Evolutionary conservation across 2,329 filamentous ascomycete species (phyloP), one percentile per base, ranked within the genome.

Genomic region (Monilinia fructicola): DNA sequence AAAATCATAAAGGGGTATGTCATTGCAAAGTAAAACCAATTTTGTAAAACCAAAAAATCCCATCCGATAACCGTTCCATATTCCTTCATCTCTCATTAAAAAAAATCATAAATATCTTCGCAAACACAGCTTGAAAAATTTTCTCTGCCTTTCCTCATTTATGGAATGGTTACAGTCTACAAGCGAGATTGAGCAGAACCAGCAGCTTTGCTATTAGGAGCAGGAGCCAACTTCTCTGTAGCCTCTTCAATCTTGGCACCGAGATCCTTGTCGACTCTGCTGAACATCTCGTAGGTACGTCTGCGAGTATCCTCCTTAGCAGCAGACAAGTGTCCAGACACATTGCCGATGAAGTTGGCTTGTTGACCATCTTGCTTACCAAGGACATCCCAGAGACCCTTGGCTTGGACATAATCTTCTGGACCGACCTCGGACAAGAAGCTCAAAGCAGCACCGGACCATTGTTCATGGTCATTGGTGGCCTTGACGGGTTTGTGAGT

Each of bases 221-320:
- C 63, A n/a, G 63, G 58, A 55, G 72, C 73, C 60, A 71, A 63
- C 66, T 73, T 75, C 69, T 87, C 85, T 0, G 85, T 87, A 63
- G 79, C 79, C 69, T 80, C 78, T 73, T 80, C 78, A 72, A 88
- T 84, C 16, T 81, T 79, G 46, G 74, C 75, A 35, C 85, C 85
- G 3, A 88, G 79, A 21, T 80, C 80, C 12, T 77, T 69, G 70
- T 87, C 82, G n/a, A 89, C 84, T 54, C 79, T 80, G 52, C 75
- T 74, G 76, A 88, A 89, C 84, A 88, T 87, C 62, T 79, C 83
- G 72, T 87, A 88, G 21, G 85, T 86, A 53, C 83, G 80, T 71
- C 83, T 79, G 48, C 87, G 81, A 48, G 86, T 84, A 70, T 83
- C 82, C 67, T 80, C 78, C 70, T 82, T 79, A 2, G 85, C 86